phyloP scores from a whole-genome alignment of 129 eudicot species.

The Flaveria sonorensis region DNA sequence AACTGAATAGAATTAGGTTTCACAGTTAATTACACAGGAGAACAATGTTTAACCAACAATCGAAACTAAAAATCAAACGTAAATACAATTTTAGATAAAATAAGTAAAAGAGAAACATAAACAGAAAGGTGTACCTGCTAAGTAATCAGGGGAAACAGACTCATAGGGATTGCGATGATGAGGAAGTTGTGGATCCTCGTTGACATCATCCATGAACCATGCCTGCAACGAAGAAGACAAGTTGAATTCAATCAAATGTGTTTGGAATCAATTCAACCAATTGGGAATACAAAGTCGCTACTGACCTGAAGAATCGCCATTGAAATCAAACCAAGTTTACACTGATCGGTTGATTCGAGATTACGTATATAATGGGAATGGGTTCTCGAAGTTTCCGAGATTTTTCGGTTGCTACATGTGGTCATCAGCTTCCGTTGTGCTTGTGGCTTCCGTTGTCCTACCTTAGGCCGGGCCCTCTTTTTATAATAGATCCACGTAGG shows the following conservation, averaged over 20 bases:
- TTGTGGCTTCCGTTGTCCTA: conserved; percentile 25
- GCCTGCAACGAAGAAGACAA: conserved; percentile 47
- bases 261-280: too few relatives aligned
- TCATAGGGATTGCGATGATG: conserved; percentile 65
- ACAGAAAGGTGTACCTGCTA: conserved; percentile 42
- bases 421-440: conserved; percentile 15
- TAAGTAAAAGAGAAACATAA: too few relatives aligned
- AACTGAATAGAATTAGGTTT: background rate
- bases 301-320: conserved; percentile 38
- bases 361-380: background rate
- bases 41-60: too few relatives aligned
- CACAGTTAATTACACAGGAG: too few relatives aligned
- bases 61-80: too few relatives aligned
- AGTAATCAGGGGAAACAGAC: conserved; percentile 57
- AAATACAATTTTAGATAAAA: background rate
- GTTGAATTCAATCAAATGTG: background rate
- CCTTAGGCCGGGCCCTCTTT: too few relatives aligned
- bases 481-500: too few relatives aligned
- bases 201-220: conserved; percentile 81
- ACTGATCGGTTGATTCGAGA: background rate
- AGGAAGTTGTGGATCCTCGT: conserved; percentile 79
- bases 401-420: conserved; percentile 9
- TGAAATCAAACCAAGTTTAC: background rate
- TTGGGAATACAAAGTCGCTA: background rate
- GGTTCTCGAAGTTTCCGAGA: conserved; percentile 29